Evolutionary conservation across 1,284 basidiomycete genomes (phyloP).

Genomic region (Irpex rosettiformis): DNA sequence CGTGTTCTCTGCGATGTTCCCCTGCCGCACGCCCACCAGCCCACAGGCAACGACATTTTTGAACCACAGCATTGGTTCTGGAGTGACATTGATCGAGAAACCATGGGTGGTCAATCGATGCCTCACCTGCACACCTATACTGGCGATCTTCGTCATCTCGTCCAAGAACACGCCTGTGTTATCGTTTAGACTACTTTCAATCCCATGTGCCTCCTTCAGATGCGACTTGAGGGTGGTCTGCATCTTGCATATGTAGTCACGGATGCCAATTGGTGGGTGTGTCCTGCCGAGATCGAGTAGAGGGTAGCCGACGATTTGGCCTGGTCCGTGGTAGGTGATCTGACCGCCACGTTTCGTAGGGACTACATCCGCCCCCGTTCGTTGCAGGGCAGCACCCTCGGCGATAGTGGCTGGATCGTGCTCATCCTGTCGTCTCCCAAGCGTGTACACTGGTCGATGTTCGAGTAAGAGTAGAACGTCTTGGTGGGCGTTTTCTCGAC

Average conservation of each 20-base stretch:
- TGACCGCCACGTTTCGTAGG: conserved; percentile 86
- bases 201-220: conserved; percentile 52
- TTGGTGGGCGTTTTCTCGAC: conserved; percentile 44
- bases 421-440: conserved; percentile 73
- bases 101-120: conserved; percentile 95
- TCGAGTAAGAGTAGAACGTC: conserved; percentile 75
- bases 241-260: conserved; percentile 72
- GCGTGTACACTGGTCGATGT: conserved; percentile 93
- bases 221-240: conserved; percentile 62
- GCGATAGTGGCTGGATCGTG: conserved; percentile 55
- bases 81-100: conserved; percentile 90
- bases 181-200: conserved; percentile 51
- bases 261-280: conserved; percentile 44
- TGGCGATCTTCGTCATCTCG: conserved; percentile 75
- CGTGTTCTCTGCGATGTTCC: conserved; percentile 50
- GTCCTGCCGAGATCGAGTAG: conserved; percentile 77
- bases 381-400: conserved; percentile 67
- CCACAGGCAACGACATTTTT: conserved; percentile 90
- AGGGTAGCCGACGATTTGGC: conserved; percentile 95
- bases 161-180: conserved; percentile 80
- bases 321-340: conserved; percentile 96
- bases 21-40: conserved; percentile 80
- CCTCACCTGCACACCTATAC: conserved; percentile 95
- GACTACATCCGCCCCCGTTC: conserved; percentile 86
- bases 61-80: conserved; percentile 83